Evolutionary conservation across 2,329 filamentous ascomycete species (phyloP).

Genomic region (Trichoderma atroviride): DNA sequence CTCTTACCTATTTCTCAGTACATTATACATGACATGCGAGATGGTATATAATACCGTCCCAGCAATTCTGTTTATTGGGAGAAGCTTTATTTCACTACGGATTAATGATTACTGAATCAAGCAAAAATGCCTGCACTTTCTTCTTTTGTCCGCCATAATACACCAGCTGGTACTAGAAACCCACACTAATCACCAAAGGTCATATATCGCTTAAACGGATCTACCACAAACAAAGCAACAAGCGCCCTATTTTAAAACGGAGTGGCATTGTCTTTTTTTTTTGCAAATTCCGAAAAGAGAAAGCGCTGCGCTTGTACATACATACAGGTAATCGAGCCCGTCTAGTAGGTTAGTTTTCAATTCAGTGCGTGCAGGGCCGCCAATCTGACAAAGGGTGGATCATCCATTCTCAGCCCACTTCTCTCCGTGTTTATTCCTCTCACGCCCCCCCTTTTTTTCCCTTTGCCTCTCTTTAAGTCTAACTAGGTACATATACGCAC

Average conservation of each 20-base stretch:
- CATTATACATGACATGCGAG: background rate
- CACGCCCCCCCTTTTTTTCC: background rate
- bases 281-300: background rate
- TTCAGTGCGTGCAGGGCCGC: constrained; percentile 16
- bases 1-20: background rate
- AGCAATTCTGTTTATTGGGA: background rate
- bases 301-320: background rate
- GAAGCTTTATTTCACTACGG: background rate
- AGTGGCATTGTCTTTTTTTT: background rate
- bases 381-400: constrained; percentile 25
- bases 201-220: background rate
- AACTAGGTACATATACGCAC: background rate
- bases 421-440: constrained; percentile 18
- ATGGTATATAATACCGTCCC: background rate
- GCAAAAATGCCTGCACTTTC: background rate
- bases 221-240: background rate
- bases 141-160: background rate
- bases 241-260: background rate
- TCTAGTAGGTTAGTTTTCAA: background rate
- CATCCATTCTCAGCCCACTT: background rate
- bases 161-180: background rate
- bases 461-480: too few species aligned
- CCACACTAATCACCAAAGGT: background rate
- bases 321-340: too few species aligned
- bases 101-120: background rate